These are phyloP conservation scores for Fusarium nelsonii DNA, from an alignment of 2,329 filamentous ascomycete genomes.

Conservation along the genomic window DNA sequence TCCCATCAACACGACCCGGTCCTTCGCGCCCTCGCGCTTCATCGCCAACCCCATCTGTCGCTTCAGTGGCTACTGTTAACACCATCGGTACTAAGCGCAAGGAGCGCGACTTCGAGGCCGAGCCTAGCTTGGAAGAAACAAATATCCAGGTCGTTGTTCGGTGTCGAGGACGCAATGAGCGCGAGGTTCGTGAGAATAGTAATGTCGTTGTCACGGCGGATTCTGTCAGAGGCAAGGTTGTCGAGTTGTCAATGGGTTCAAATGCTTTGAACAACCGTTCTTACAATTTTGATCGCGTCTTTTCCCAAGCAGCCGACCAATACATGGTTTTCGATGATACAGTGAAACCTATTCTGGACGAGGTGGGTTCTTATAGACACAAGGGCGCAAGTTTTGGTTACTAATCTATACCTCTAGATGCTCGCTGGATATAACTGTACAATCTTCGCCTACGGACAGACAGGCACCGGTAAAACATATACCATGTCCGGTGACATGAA, in stretches of 20 bases:
- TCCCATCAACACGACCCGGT: conserved; percentile 46
- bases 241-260: conserved; percentile 92
- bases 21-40: conserved; percentile 58
- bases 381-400: conserved; percentile 5
- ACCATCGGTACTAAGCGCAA: conserved; percentile 81
- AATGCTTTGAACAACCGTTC: conserved; percentile 95
- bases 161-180: conserved; percentile 91
- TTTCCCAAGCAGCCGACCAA: conserved; percentile 94
- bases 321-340: conserved; percentile 95
- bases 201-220: conserved; percentile 90
- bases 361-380: conserved; percentile 68
- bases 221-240: conserved; percentile 84
- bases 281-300: conserved; percentile 97
- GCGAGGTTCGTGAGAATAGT: conserved; percentile 94
- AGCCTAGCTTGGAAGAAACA: conserved; percentile 78
- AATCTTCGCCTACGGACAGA: conserved; percentile 98
- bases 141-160: conserved; percentile 98
- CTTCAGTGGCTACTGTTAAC: conserved; percentile 70
- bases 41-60: conserved; percentile 78
- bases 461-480: conserved; percentile 97
- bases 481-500: conserved; percentile 99
- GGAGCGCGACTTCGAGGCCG: conserved; percentile 83
- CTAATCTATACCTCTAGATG: conserved; percentile 71
- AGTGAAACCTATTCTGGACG: conserved; percentile 90
- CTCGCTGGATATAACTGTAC: conserved; percentile 96